A percentile compares a stretch with the other conserved stretches of the same genome.
These are phyloP conservation scores for Endocladia muricata DNA, from an alignment of 31 red algal species.

Conservation along the genomic window DNA sequence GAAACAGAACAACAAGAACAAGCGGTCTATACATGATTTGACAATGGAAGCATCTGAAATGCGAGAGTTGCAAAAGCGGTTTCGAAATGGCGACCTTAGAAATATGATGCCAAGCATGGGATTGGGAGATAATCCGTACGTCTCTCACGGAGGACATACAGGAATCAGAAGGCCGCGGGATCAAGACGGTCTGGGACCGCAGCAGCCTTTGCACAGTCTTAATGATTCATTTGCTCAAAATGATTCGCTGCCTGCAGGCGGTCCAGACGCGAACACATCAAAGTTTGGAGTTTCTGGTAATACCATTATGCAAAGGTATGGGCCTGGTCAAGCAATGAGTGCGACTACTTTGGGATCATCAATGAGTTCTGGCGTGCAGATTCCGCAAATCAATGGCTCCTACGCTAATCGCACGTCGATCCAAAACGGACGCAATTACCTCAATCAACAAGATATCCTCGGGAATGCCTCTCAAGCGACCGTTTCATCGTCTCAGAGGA, in stretches of 20 bases:
- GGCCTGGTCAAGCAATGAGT: conserved; percentile 17
- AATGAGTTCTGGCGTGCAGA: conserved; percentile 19
- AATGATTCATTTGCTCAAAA: no score
- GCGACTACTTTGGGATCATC: conserved; percentile 19
- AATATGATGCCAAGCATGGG: neutral
- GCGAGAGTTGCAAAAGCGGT: conserved; percentile 29
- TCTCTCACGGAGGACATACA: neutral
- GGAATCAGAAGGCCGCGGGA: neutral
- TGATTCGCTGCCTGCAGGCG: no score
- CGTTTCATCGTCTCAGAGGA: neutral
- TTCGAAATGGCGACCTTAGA: conserved; percentile 3
- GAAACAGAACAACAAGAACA: conserved; percentile 52
- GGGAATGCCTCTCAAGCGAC: neutral
- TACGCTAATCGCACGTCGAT: no score
- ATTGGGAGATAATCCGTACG: neutral
- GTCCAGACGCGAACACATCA: neutral
- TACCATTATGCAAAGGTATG: neutral
- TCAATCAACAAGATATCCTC: neutral
- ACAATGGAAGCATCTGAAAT: conserved; percentile 60
- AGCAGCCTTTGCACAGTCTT: no score
- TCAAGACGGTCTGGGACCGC: neutral
- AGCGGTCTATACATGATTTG: conserved; percentile 83
- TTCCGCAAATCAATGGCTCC: neutral
- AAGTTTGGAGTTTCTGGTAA: neutral
- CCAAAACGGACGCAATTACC: no score